A percentile compares a stretch with the other conserved stretches of the same genome.
These are phyloP conservation scores for Echium plantagineum DNA, from an alignment of 257 asterid genomes.

Conservation along the genomic window DNA sequence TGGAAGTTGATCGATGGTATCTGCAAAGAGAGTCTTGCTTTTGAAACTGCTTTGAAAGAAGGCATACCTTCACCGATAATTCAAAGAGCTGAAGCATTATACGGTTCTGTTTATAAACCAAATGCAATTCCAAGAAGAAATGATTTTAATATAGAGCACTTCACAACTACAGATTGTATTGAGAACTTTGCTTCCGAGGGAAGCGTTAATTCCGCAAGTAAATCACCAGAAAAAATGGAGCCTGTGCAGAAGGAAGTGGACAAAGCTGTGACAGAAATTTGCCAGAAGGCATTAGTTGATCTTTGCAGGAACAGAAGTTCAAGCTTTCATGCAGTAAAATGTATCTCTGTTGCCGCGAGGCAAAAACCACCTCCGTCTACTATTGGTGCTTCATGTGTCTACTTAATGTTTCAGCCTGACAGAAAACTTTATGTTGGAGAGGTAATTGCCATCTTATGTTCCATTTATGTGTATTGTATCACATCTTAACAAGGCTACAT, in stretches of 20 bases:
- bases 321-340: conserved; percentile 27
- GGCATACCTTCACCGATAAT: conserved; percentile 66
- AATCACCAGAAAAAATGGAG: conserved; percentile 18
- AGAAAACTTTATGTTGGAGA: conserved; percentile 64
- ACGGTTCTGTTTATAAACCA: conserved; percentile 39
- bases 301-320: conserved; percentile 22
- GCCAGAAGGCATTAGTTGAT: conserved; percentile 27
- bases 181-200: conserved; percentile 14
- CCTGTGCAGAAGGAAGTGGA: conserved; percentile 41
- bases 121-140: conserved; percentile 11
- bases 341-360: conserved; percentile 53
- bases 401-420: conserved; percentile 72
- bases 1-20: conserved; percentile 81
- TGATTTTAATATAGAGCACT: conserved; percentile 11
- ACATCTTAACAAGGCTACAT: too few relatives aligned
- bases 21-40: conserved; percentile 94
- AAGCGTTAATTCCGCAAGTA: conserved; percentile 12
- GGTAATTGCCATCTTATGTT: conserved; percentile 34
- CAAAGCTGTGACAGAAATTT: conserved; percentile 33
- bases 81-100: conserved; percentile 64
- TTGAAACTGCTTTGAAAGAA: conserved; percentile 89
- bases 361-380: conserved; percentile 98
- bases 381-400: conserved; percentile 74
- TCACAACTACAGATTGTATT: conserved; percentile 10
- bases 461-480: too few relatives aligned